These are phyloP conservation scores for Trametes cinnabarina DNA, from an alignment of 768 basidiomycete species.

Conservation along the genomic window DNA sequence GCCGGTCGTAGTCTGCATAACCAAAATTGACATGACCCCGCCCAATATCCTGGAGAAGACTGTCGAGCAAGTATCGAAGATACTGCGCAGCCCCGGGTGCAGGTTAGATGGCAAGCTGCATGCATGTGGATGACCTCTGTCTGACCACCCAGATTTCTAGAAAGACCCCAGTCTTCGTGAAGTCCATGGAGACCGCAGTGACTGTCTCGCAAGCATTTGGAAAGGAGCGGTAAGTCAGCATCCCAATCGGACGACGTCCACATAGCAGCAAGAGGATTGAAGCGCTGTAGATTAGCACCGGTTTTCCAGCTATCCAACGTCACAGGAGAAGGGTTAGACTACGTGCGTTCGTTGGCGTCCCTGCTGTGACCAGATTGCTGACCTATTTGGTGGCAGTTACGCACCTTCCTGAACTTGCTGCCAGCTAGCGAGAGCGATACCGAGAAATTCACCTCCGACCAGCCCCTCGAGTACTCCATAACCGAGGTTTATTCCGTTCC, in stretches of 20 bases:
- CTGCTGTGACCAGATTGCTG: not conserved
- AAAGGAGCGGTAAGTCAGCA: slow-evolving; percentile 65
- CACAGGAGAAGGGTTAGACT: slow-evolving; percentile 86
- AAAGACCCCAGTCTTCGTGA: slow-evolving; percentile 81
- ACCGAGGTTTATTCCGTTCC: slow-evolving; percentile 86
- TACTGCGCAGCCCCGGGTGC: slow-evolving; percentile 90
- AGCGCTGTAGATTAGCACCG: slow-evolving; percentile 79
- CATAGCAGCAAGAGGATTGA: too few relatives aligned
- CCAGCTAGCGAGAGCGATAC: slow-evolving; percentile 84
- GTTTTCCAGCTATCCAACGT: slow-evolving; percentile 94
- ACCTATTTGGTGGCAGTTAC: slow-evolving; percentile 45
- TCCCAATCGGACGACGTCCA: too few relatives aligned
- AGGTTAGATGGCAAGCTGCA: slow-evolving; percentile 44
- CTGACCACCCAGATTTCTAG: slow-evolving; percentile 35
- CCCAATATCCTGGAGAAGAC: slow-evolving; percentile 89
- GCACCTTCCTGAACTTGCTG: slow-evolving; percentile 87
- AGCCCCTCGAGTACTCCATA: slow-evolving; percentile 83
- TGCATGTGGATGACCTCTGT: not conserved
- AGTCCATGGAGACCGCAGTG: slow-evolving; percentile 76
- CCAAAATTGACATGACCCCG: slow-evolving; percentile 99
- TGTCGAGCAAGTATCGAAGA: slow-evolving; percentile 88
- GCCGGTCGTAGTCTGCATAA: slow-evolving; percentile 90
- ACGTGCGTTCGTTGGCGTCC: slow-evolving; percentile 41
- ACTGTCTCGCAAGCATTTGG: slow-evolving; percentile 75
- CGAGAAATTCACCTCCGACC: slow-evolving; percentile 76